Conservation (phyloP, 441 rosid species). For the Adansonia gregorii region DNA sequence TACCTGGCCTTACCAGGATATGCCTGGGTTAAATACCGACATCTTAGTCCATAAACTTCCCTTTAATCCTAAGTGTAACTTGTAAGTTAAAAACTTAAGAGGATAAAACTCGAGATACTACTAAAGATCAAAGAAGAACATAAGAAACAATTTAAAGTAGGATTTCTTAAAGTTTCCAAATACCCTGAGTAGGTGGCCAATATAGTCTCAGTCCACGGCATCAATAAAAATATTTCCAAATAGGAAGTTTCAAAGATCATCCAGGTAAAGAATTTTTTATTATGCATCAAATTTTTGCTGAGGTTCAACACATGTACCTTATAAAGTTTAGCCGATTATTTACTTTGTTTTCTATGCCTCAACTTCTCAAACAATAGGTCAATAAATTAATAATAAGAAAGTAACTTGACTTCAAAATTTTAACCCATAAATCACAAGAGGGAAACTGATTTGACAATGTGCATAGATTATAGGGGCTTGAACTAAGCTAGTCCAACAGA, state of each 20-base stretch:
- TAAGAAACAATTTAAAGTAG: too few species aligned
- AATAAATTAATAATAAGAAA: neutral
- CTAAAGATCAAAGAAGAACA: too few species aligned
- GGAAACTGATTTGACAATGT: neutral
- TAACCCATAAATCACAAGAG: neutral
- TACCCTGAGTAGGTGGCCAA: too few species aligned
- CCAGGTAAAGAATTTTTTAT: neutral
- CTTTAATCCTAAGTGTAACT: too few species aligned
- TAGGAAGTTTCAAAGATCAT: constrained; percentile 9
- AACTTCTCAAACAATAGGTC: neutral
- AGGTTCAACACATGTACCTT: neutral
- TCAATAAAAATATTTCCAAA: constrained; percentile 8
- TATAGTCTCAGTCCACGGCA: neutral
- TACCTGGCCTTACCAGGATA: too few species aligned
- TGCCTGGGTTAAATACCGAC: too few species aligned
- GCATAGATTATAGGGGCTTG: too few species aligned
- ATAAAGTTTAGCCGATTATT: neutral
- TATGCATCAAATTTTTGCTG: neutral
- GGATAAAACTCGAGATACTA: too few species aligned
- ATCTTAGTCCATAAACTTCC: too few species aligned
- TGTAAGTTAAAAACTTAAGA: too few species aligned
- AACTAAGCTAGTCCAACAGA: too few species aligned
- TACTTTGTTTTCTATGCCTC: neutral
- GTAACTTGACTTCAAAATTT: constrained; percentile 8
- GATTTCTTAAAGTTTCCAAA: too few species aligned